These are phyloP conservation scores for Pythium utonaiense DNA, from an alignment of 352 stramenopile species.

Conservation along the genomic window DNA sequence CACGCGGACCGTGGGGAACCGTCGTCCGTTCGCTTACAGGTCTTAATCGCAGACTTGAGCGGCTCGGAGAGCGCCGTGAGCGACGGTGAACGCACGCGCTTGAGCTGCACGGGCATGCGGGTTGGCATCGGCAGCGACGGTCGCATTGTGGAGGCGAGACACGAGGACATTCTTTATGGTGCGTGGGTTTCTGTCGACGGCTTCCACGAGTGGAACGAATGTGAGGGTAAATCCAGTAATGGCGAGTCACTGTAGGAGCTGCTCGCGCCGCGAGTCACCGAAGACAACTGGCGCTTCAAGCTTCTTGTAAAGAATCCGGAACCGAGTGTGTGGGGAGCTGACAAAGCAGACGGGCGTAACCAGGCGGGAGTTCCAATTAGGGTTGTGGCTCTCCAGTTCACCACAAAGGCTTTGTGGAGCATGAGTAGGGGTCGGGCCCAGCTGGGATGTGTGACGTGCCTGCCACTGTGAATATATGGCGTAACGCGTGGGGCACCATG, in stretches of 20 bases:
- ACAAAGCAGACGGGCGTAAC: neutral
- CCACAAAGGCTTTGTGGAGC: conserved; percentile 1
- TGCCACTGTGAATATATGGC: neutral
- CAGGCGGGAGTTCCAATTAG: neutral
- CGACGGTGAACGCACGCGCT: conserved; percentile 27
- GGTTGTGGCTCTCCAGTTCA: neutral
- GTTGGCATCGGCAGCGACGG: conserved; percentile 26
- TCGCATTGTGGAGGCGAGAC: conserved; percentile 39
- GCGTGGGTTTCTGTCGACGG: no score
- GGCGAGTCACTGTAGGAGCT: neutral
- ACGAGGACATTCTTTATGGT: conserved; percentile 49
- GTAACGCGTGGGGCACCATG: no score
- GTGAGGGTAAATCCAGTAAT: conserved; percentile 13
- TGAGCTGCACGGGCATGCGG: conserved; percentile 15
- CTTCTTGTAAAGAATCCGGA: neutral
- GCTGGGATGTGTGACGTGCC: neutral
- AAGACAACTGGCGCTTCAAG: neutral
- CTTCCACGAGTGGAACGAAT: no score
- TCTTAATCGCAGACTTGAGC: conserved; percentile 52
- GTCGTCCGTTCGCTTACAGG: conserved; percentile 46
- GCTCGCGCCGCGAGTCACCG: neutral
- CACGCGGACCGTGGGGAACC: conserved; percentile 46
- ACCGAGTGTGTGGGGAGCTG: neutral
- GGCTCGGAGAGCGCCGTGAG: conserved; percentile 23
- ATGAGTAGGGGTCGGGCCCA: neutral